Evolutionary conservation across 371 early-diverging fungal genomes (phyloP).

Genomic region (Massospora cicadina): DNA sequence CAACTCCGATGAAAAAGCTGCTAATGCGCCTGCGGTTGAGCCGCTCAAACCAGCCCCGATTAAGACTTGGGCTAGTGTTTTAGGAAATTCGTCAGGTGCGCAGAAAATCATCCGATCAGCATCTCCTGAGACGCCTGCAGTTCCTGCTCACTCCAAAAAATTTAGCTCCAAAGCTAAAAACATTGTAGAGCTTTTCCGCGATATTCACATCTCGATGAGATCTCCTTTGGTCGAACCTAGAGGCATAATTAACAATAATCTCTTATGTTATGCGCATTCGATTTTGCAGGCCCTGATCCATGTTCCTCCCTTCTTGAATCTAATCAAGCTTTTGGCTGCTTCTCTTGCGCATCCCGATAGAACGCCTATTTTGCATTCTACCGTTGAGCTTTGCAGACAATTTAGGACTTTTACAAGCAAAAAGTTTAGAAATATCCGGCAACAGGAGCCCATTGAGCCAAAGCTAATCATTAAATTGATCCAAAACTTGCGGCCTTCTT

Average conservation of each 20-base stretch:
- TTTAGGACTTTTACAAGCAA: neutral
- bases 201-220: neutral
- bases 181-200: neutral
- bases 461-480: neutral
- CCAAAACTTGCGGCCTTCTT: neutral
- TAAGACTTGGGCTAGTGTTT: neutral
- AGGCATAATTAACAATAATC: neutral
- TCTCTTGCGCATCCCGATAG: neutral
- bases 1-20: neutral
- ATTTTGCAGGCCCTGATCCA: slow-evolving; percentile 3
- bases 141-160: neutral
- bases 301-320: slow-evolving; percentile 2
- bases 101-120: neutral
- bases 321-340: neutral
- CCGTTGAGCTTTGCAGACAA: neutral
- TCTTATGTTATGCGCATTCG: slow-evolving; percentile 4
- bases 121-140: neutral
- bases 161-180: neutral
- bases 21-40: neutral
- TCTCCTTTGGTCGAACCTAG: neutral
- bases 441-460: neutral
- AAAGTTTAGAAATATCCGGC: neutral
- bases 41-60: neutral
- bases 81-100: neutral
- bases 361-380: neutral